Base-by-base conservation (phyloP, 2,329 filamentous ascomycete genomes). In the Sporothrix globosa region DNA sequence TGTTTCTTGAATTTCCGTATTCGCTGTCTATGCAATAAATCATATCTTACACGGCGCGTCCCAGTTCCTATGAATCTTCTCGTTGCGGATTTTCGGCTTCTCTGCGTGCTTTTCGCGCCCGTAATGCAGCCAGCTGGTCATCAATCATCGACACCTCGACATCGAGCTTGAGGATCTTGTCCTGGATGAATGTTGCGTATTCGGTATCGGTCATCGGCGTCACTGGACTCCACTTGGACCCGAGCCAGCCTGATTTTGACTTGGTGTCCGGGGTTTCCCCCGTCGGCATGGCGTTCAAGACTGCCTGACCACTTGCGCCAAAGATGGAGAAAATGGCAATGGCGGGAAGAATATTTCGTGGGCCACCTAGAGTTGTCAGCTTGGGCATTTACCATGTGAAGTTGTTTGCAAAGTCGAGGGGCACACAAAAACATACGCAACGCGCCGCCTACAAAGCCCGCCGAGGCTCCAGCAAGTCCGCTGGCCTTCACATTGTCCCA, bases 121-220 rank as follows among this genome's bases (percentile, higher is more conserved):
- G 46, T 10, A 74, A 50, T 10, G 78, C 77, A 2, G 79, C 86
- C 73, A 96, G 91, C 76, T 86, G 89, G 65, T 96, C 92, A 75
- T 96, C 91, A n/a, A 95, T 81, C 21, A 96, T 78, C 1, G 92
- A 87, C 76, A 96, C 91, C 74, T 95, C 91, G 3, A 88, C 91
- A 74, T 96, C 89, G 4, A 95, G 80, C 71, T 83, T 85, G 46
- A 95, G 80, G 21, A 94, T 78, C 79, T 89, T 92, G 77, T 94
- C 91, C 73, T 86, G 82, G 68, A 96, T 81, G 77, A 92, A 88
- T 3, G 83, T 80, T 72, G 87, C 86, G 76, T 96, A 96, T 71
- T 95, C 88, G 60, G 89, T 83, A 75, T 96, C 90, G 0, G 87
- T 87, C 24, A 96, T 80, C 1, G 84, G 83, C 72, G 84, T 90